These are phyloP conservation scores for Betula pendula DNA, from an alignment of 306 rosid species.

Conservation along the genomic window DNA sequence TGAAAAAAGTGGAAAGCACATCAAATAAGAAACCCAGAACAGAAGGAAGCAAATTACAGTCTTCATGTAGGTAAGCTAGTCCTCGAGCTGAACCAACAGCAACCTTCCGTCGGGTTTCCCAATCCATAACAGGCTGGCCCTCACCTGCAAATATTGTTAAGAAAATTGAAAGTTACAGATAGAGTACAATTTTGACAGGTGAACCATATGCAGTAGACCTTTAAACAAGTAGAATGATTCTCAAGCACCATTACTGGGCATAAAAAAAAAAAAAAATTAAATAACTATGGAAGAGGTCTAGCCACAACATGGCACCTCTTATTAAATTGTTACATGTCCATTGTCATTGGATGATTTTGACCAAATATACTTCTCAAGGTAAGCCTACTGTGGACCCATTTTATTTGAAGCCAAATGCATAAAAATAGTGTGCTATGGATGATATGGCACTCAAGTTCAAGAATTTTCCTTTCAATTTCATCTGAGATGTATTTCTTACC, in stretches of 20 bases:
- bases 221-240: conserved; percentile 19
- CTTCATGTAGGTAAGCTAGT: conserved; percentile 95
- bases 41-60: conserved; percentile 59
- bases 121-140: conserved; percentile 61
- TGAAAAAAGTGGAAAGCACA: background rate
- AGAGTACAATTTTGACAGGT: conserved; percentile 11
- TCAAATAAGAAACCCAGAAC: background rate
- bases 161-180: conserved; percentile 19
- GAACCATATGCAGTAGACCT: background rate
- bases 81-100: conserved; percentile 98
- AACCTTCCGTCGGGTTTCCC: conserved; percentile 84
- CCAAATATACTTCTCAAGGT: background rate
- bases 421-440: background rate
- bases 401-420: background rate
- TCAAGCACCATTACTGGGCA: background rate
- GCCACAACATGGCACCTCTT: background rate
- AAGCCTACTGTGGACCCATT: conserved; percentile 13
- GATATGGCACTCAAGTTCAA: background rate
- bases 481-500: conserved; percentile 55
- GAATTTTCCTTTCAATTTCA: conserved; percentile 13
- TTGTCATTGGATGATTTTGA: background rate
- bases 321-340: background rate
- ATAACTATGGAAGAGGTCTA: background rate
- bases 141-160: conserved; percentile 44
- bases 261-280: background rate